These are phyloP conservation scores for Polytrichum formosum DNA, from an alignment of 225 moss, liverwort and hornwort genomes.

Conservation along the genomic window DNA sequence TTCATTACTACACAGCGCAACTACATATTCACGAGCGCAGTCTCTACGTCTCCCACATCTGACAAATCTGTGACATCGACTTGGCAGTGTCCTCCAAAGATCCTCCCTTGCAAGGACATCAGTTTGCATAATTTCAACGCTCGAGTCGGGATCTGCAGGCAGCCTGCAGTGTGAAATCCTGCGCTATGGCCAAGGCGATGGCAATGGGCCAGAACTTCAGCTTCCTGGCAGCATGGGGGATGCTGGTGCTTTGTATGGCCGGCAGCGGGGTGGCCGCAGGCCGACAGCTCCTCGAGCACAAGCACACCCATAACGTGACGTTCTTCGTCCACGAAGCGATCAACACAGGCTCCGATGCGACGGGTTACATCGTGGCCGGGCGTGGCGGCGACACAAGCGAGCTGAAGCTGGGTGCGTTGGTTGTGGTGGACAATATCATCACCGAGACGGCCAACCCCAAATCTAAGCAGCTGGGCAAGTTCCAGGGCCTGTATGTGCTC, in stretches of 20 bases:
- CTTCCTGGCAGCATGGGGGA: no score
- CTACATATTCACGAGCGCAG: no score
- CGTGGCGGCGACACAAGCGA: not conserved
- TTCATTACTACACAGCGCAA: no score
- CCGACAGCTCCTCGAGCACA: not conserved
- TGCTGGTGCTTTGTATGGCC: not conserved
- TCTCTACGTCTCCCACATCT: no score
- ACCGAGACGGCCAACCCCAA: constrained; percentile 10
- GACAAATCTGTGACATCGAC: no score
- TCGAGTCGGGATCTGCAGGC: no score
- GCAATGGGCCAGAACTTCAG: no score
- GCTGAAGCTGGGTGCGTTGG: not conserved
- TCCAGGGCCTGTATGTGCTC: constrained; percentile 9
- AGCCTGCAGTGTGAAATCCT: no score
- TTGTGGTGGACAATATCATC: constrained; percentile 8
- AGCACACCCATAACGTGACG: constrained; percentile 1
- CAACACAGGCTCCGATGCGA: not conserved
- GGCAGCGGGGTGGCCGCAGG: not conserved
- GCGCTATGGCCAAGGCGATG: no score
- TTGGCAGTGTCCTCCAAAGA: no score
- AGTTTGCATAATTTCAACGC: no score
- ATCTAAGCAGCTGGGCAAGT: constrained; percentile 4
- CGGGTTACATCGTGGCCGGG: constrained; percentile 3
- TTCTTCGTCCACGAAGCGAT: constrained; percentile 2
- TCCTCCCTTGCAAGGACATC: no score